Evolutionary conservation across 768 basidiomycete species (phyloP).

Genomic region (Psilocybe tampanensis): DNA sequence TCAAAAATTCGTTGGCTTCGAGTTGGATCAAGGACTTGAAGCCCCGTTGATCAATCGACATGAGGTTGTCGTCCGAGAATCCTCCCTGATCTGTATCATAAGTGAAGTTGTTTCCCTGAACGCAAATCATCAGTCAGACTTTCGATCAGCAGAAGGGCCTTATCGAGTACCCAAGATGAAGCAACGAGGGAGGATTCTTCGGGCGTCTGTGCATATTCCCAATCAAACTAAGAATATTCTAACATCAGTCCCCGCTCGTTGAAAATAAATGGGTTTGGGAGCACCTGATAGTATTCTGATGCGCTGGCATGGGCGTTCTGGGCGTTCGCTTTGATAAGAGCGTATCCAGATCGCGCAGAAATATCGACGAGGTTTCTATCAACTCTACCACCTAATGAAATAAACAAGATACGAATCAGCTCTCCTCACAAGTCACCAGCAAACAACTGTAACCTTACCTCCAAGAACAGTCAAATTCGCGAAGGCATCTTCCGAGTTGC

Average conservation of each 20-base stretch:
- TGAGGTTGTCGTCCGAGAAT: constrained; percentile 54
- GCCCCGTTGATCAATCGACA: constrained; percentile 64
- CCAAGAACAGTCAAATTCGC: constrained; percentile 42
- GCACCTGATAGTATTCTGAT: constrained; percentile 59
- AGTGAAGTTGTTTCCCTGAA: constrained; percentile 66
- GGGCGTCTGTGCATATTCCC: constrained; percentile 61
- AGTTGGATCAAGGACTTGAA: constrained; percentile 58
- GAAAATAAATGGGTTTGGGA: background rate
- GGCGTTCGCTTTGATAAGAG: constrained; percentile 48
- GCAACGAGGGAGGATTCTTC: constrained; percentile 66
- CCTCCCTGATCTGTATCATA: constrained; percentile 53
- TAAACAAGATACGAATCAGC: background rate
- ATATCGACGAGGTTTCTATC: constrained; percentile 51
- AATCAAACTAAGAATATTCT: constrained; percentile 33
- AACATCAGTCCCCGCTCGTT: background rate
- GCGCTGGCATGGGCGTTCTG: constrained; percentile 47
- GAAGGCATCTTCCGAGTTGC: constrained; percentile 42
- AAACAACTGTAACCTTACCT: constrained; percentile 39
- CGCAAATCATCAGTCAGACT: background rate
- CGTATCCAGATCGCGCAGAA: constrained; percentile 56
- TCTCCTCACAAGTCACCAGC: background rate
- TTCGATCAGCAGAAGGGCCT: too few species aligned
- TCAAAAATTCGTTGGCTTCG: constrained; percentile 59
- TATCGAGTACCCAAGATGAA: constrained; percentile 66
- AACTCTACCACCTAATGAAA: constrained; percentile 43